Base-by-base conservation (phyloP, 2,329 filamentous ascomycete species). In the Cladosporium velox region DNA sequence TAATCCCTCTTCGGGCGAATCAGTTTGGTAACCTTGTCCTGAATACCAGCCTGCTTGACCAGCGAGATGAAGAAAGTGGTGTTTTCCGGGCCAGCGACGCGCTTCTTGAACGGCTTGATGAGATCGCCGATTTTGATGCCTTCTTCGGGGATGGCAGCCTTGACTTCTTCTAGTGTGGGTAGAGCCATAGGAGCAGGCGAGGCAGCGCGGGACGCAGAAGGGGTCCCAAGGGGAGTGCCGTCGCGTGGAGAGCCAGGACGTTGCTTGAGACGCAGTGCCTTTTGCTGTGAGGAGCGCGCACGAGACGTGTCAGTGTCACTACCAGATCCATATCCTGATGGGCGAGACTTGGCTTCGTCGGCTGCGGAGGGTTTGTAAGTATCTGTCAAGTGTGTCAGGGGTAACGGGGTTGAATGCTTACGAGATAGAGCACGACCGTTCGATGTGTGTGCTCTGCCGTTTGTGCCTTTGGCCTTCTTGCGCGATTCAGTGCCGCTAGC, bases 401-500 rank as follows among this genome's bases (percentile, higher is more conserved):
- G 26, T 2, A 41, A 54, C 44, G 41, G n/a, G n/a, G n/a, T 15
- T 18, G 4, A 55, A 57, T 14, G 67, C 71, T 71, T 66, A 73
- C 70, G 69, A 34, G 73, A 71, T n/a, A 70, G 57, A 11, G 76
- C 63, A 32, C 72, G 70, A 66, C 65, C 70, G 8, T 70, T 70
- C 35, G 70, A 65, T 12, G 52, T 34, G 34, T 69, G 49, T 86
- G 87, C 67, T 41, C 65, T 44, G n/a, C 72, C 70, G 70, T 80
- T 80, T n/a, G 67, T 54, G 38, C 64, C 70, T 72, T 81, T 82
- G 41, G 78, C 76, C 81, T 91, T 92, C 80, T 95, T 93, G 70
- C 90, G 90, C 0, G 91, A 94, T 77, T 98, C 94, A 72, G 93
- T 96, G 63, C 92, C 94, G 76, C 92, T 96, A 11, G 92, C 92